A percentile compares a stretch with the other conserved stretches of the same genome.
These are phyloP conservation scores for slime mould (Dictyostelium discoideum) DNA, from an alignment of 78 protist species.

Conservation along the genomic window dicty_2.7 NC_007090.3:3996501-3997000, in stretches of 20 bases:
- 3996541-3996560: neutral
- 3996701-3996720: conserved; percentile 80
- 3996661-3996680: conserved; percentile 92
- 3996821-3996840: neutral
- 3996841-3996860: neutral
- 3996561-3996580: conserved; percentile 20
- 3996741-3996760: conserved; percentile 77
- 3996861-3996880: neutral
- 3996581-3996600: conserved; percentile 77
- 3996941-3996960: conserved; percentile 39
- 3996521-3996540: neutral
- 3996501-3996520: neutral
- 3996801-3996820: conserved; percentile 23
- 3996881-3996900: neutral
- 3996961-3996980: conserved; percentile 14
- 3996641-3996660: conserved; percentile 92
- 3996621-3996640: conserved; percentile 93
- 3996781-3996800: conserved; percentile 27
- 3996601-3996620: conserved; percentile 80
- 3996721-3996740: conserved; percentile 74
- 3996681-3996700: conserved; percentile 90
- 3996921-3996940: conserved; percentile 55
- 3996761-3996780: conserved; percentile 27
- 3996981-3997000: conserved; percentile 43
- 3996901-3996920: conserved; percentile 40